Evolutionary conservation across 73 alveolate species (phyloP).

Genomic region (Paramecium sexaurelia): DNA sequence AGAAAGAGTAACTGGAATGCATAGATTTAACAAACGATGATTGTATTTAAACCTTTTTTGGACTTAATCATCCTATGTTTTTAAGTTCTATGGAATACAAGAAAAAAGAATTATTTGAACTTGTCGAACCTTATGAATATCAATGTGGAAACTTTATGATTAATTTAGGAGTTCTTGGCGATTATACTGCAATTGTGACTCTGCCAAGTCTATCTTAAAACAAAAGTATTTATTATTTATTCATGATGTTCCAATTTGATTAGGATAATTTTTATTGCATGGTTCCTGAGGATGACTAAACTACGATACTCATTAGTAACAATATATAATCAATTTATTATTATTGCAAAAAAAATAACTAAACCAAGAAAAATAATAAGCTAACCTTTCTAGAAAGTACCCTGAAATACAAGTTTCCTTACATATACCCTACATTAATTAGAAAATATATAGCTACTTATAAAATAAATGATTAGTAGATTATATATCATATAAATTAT

Average conservation of each 20-base stretch:
- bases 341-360: neutral
- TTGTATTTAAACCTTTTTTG: neutral
- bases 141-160: neutral
- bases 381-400: neutral
- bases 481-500: neutral
- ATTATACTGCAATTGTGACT: neutral
- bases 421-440: neutral
- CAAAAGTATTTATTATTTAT: neutral
- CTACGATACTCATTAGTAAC: neutral
- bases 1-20: neutral
- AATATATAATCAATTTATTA: neutral
- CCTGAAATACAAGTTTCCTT: neutral
- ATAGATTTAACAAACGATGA: neutral
- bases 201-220: neutral
- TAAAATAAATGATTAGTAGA: neutral
- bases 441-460: neutral
- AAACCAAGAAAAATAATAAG: neutral
- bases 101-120: neutral
- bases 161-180: neutral
- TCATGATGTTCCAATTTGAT: neutral
- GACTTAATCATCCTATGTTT: conserved; percentile 17
- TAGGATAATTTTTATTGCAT: neutral
- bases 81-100: neutral
- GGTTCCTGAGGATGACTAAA: conserved; percentile 22
- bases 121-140: neutral